Base-by-base conservation (phyloP, 768 basidiomycete genomes). In the Russula lepida region DNA sequence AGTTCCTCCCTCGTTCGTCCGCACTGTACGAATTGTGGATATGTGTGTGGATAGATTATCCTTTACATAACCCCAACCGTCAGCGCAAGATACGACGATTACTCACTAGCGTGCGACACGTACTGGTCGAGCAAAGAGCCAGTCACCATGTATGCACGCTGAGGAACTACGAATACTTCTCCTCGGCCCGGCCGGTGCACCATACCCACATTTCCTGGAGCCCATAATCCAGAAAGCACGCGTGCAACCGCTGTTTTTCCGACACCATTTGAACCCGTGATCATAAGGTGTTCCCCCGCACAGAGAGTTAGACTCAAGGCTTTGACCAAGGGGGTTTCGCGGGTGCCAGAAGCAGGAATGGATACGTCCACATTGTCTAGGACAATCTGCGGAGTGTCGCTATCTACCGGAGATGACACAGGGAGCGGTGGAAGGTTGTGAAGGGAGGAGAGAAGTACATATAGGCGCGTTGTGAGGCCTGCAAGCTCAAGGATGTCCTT, bases 401-500 rank as follows among this genome's bases (percentile, higher is more conserved):
- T 74, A 53, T 66, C 72, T 46, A 71, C 66, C 12, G 65, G 54
- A 59, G 75, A 68, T 64, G 78, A 63, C 25, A 70, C 49, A 17
- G 85, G 76, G 55, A 84, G 74, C 12, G 79, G 73, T 1, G 80
- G 77, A 27, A 95, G 80, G 67, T 84, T 81, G 74, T 95, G 90
- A 5, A 95, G 76, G 1, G 90, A 88, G 7, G 94, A 89, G 25
- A 97, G 75, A 13, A 98, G 82, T 19, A 85, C 85, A 75, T 95
- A 97, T 13, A 98, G 78, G 48, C 95, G 84, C 30, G 86, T 87
- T 2, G 95, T 97, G 59, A 95, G 83, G 11, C 95, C 95, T 5
- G 93, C 92, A n/a, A 98, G 82, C 71, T 95, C 92, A 25, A 97
- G 83, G 6, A 98, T 76, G 68, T 98, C 95, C 70, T 97, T 98